Percentiles rank a stretch among this genome's conserved stretches.
These are phyloP conservation scores for Beauveria asiatica DNA, from an alignment of 2,329 filamentous ascomycete genomes.

Conservation along the genomic window DNA sequence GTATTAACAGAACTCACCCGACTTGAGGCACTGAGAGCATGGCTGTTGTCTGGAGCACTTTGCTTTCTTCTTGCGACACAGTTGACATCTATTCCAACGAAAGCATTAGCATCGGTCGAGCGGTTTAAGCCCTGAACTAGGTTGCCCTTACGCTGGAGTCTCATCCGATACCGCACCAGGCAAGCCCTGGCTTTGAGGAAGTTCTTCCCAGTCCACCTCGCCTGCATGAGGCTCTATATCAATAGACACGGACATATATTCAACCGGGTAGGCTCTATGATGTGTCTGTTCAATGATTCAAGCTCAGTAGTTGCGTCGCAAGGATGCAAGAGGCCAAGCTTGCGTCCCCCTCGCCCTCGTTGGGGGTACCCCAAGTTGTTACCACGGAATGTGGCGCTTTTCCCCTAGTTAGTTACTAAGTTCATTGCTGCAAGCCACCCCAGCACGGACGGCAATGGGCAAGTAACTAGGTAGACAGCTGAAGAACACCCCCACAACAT, in stretches of 20 bases:
- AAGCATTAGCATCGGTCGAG: not conserved
- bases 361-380: not conserved
- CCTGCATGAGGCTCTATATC: not conserved
- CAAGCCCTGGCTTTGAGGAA: not conserved
- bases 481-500: not conserved
- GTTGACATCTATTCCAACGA: conserved; percentile 23
- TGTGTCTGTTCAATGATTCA: not conserved
- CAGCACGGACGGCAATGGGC: too few species aligned
- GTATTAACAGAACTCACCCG: conserved; percentile 17
- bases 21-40: conserved; percentile 30
- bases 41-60: conserved; percentile 34
- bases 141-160: conserved; percentile 1
- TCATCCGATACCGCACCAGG: not conserved
- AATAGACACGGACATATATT: not conserved
- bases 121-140: not conserved
- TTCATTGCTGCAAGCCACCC: not conserved
- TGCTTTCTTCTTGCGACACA: conserved; percentile 36
- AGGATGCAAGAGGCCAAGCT: not conserved
- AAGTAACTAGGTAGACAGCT: not conserved
- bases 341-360: not conserved
- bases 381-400: not conserved
- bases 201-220: not conserved
- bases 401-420: too few species aligned
- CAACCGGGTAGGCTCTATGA: not conserved
- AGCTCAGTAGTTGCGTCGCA: not conserved